A percentile compares a stretch with the other conserved stretches of the same genome.
These are phyloP conservation scores for Oryza punctata DNA, from an alignment of 176 grass and related monocot species.

Conservation along the genomic window DNA sequence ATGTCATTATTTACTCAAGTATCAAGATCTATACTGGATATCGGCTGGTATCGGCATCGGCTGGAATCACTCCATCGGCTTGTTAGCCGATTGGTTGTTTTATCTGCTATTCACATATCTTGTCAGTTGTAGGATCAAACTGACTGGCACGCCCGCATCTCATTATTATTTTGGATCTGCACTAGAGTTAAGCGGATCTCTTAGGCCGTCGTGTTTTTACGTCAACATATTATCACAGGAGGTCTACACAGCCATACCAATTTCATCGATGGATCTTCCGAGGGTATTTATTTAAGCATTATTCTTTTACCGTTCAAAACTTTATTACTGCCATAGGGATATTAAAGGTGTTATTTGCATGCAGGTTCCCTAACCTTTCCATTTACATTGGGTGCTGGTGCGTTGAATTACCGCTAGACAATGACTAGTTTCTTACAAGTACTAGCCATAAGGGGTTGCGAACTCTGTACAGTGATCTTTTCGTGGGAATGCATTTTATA, in stretches of 20 bases:
- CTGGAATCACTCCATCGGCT: no score
- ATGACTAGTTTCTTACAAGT: conserved; percentile 34
- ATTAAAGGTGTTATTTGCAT: conserved; percentile 42
- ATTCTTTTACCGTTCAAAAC: neutral
- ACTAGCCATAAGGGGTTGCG: neutral
- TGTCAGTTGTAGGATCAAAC: no score
- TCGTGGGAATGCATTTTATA: neutral
- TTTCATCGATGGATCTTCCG: conserved; percentile 56
- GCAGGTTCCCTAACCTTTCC: conserved; percentile 77
- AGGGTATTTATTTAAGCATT: conserved; percentile 58
- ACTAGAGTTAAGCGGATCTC: no score
- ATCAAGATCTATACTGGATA: no score
- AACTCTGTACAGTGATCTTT: neutral
- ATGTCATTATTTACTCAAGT: no score
- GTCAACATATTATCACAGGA: no score
- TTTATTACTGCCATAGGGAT: neutral
- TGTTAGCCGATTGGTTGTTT: no score
- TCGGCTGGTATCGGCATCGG: no score
- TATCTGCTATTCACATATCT: no score
- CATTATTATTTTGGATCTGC: no score
- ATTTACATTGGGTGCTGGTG: conserved; percentile 60
- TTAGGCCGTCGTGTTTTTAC: no score
- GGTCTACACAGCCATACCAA: conserved; percentile 66
- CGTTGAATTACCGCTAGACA: conserved; percentile 65
- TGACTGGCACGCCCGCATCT: no score